Evolutionary conservation across 768 basidiomycete genomes (phyloP).

Genomic region (Suillus hirtellus): DNA sequence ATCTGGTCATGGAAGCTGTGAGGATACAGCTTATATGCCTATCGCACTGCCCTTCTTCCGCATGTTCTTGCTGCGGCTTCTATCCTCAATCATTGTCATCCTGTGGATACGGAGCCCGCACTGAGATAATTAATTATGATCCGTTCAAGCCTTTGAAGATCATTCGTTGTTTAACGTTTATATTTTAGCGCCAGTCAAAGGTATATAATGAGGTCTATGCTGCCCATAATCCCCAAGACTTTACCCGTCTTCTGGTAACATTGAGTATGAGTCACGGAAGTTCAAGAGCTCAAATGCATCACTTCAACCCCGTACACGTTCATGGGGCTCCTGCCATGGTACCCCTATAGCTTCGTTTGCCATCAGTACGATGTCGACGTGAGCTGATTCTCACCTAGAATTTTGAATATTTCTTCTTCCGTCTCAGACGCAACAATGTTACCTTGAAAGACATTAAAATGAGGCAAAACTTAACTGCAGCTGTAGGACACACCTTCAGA

Average conservation of each 20-base stretch:
- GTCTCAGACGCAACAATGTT: slow-evolving; percentile 76
- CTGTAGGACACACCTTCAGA: slow-evolving; percentile 48
- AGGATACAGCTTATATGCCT: not conserved
- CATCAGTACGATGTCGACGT: not conserved
- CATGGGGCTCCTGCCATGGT: slow-evolving; percentile 82
- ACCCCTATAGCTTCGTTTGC: slow-evolving; percentile 41
- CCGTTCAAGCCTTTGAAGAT: not conserved
- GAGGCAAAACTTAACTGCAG: not conserved
- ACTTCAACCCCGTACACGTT: slow-evolving; percentile 50
- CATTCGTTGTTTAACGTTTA: not conserved
- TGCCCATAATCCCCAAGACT: not conserved
- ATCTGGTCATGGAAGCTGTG: not conserved
- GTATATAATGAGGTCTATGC: not conserved
- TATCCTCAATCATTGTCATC: not conserved
- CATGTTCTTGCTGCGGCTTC: not conserved
- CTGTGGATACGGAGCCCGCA: not conserved
- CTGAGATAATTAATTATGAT: not conserved
- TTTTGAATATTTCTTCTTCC: slow-evolving; percentile 83
- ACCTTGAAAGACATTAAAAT: slow-evolving; percentile 40
- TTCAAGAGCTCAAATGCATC: not conserved
- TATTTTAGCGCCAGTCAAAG: not conserved
- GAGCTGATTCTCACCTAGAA: slow-evolving; percentile 48
- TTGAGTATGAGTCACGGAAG: slow-evolving; percentile 22
- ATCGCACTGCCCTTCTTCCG: not conserved
- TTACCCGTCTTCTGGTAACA: not conserved